Conservation (phyloP, 2,329 filamentous ascomycete genomes). For the Alternaria consortialis region DNA sequence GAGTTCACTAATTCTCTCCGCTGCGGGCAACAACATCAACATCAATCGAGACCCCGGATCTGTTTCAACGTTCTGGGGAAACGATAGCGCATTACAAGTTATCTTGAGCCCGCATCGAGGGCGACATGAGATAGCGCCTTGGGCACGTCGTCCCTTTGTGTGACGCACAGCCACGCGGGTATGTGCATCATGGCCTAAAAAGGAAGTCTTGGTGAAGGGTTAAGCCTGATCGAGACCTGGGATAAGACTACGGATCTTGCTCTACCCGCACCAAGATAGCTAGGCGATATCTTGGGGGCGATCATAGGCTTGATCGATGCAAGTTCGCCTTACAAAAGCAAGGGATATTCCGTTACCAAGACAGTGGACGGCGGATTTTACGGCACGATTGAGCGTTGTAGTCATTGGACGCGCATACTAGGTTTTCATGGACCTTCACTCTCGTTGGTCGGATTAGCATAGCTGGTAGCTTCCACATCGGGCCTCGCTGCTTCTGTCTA, state of each 20-base stretch:
- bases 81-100: constrained; percentile 4
- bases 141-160: constrained; percentile 2
- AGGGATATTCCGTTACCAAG: constrained; percentile 17
- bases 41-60: background rate
- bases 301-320: constrained; percentile 20
- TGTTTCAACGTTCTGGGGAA: background rate
- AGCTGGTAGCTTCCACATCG: constrained; percentile 1
- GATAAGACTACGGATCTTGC: constrained; percentile 28
- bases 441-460: constrained; percentile 1
- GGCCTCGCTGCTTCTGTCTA: background rate
- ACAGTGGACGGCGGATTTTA: constrained; percentile 8
- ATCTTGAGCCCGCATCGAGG: background rate
- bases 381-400: background rate
- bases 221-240: constrained; percentile 10
- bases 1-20: background rate
- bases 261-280: constrained; percentile 33
- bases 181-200: constrained; percentile 9
- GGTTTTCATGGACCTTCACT: background rate
- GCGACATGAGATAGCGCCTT: constrained; percentile 1
- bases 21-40: background rate
- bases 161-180: constrained; percentile 24
- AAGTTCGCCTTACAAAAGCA: constrained; percentile 15
- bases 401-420: constrained; percentile 8
- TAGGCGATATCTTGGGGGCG: constrained; percentile 43
- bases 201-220: constrained; percentile 16